These are phyloP conservation scores for Podospora tetraspora DNA, from an alignment of 495 filamentous ascomycete genomes.

Conservation along the genomic window DNA sequence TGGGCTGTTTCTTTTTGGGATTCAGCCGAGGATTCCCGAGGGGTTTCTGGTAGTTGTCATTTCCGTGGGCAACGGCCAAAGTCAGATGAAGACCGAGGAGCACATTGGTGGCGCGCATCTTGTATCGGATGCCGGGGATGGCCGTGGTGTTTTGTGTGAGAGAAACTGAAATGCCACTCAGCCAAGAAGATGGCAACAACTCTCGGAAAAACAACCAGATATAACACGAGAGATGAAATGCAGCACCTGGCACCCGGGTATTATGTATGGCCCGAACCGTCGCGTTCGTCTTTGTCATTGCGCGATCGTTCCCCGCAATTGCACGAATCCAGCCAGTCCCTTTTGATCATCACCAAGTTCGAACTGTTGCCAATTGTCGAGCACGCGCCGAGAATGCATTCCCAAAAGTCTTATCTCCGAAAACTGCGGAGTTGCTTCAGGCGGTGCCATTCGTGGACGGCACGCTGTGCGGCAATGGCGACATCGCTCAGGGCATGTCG, in stretches of 20 bases:
- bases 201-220: too few relatives aligned
- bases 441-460: not conserved
- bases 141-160: not conserved
- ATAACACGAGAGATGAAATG: not conserved
- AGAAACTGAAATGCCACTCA: not conserved
- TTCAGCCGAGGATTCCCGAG: not conserved
- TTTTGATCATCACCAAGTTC: not conserved
- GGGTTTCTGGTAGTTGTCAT: conserved; percentile 9
- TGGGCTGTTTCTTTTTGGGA: conserved; percentile 35
- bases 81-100: conserved; percentile 17
- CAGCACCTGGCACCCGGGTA: not conserved
- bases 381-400: not conserved
- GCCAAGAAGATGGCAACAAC: conserved; percentile 9
- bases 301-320: conserved; percentile 23
- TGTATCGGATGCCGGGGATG: not conserved
- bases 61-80: conserved; percentile 1
- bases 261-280: not conserved
- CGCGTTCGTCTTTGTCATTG: conserved; percentile 12
- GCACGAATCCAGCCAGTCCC: conserved; percentile 10
- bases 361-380: not conserved
- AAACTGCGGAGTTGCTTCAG: not conserved
- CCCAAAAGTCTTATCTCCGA: conserved; percentile 3
- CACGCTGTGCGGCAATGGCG: conserved; percentile 5
- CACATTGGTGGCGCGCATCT: not conserved
- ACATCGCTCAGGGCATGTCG: conserved; percentile 23